Evolutionary conservation across 2,329 filamentous ascomycete species (phyloP).

Genomic region (Cercospora sp.): DNA sequence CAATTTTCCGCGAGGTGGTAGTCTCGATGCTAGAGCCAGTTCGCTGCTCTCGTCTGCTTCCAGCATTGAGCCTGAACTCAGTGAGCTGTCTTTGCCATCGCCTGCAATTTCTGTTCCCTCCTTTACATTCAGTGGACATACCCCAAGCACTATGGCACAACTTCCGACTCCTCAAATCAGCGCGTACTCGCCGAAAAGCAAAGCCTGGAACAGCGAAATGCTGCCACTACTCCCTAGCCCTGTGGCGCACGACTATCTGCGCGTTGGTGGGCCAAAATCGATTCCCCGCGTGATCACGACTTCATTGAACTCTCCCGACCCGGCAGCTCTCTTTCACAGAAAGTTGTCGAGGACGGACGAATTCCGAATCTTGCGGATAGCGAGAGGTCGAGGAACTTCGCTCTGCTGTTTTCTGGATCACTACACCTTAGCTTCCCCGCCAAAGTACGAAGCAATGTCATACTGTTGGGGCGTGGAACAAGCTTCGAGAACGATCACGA

Average conservation of each 20-base stretch:
- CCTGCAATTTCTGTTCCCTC: neutral
- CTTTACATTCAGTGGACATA: neutral
- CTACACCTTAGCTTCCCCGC: neutral
- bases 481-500: slow-evolving; percentile 5
- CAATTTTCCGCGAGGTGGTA: neutral
- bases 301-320: neutral
- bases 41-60: neutral
- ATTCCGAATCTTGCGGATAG: slow-evolving; percentile 15
- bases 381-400: neutral
- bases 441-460: slow-evolving; percentile 21
- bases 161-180: neutral
- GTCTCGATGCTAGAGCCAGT: neutral
- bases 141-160: neutral
- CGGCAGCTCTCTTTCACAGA: neutral
- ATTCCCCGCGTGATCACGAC: neutral
- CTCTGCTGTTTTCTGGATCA: slow-evolving; percentile 16
- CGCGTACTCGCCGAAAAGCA: neutral
- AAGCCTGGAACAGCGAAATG: neutral
- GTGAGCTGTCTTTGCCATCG: neutral
- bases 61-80: neutral
- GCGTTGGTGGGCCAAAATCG: neutral
- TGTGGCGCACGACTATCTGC: slow-evolving; percentile 1
- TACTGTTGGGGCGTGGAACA: slow-evolving; percentile 20
- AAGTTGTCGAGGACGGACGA: slow-evolving; percentile 9
- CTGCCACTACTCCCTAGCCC: neutral